Evolutionary conservation across 2,329 filamentous ascomycete genomes (phyloP).

Genomic region (Lecanoromycetidae sp.): DNA sequence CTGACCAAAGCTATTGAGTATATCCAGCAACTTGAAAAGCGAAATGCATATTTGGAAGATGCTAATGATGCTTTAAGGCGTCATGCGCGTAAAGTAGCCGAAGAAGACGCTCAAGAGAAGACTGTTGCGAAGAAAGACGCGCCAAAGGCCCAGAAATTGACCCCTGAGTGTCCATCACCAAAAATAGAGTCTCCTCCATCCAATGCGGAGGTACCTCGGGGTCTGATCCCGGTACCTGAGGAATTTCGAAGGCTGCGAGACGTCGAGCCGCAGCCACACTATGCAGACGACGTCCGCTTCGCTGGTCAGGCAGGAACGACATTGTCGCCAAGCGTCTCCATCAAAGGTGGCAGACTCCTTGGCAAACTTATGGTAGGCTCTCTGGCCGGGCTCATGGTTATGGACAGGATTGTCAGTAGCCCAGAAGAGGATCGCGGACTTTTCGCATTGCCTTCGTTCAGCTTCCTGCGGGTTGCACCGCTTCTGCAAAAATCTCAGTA

Average conservation of each 20-base stretch:
- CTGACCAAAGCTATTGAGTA: slow-evolving; percentile 94
- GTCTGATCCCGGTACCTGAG: slow-evolving; percentile 48
- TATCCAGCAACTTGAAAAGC: slow-evolving; percentile 83
- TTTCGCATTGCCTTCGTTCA: slow-evolving; percentile 22
- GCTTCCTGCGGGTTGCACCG: slow-evolving; percentile 19
- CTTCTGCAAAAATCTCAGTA: slow-evolving; percentile 24
- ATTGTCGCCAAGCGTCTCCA: slow-evolving; percentile 18
- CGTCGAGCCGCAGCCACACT: slow-evolving; percentile 24
- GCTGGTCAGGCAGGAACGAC: slow-evolving; percentile 23
- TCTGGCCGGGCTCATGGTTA: slow-evolving; percentile 79
- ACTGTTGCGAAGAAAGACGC: neutral
- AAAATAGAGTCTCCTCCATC: slow-evolving; percentile 12
- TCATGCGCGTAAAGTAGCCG: neutral
- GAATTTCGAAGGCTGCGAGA: slow-evolving; percentile 32
- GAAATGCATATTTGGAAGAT: slow-evolving; percentile 56
- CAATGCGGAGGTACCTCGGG: slow-evolving; percentile 34
- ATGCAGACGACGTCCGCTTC: slow-evolving; percentile 29
- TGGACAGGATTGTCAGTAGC: slow-evolving; percentile 53
- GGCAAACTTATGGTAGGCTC: slow-evolving; percentile 87
- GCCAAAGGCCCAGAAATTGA: slow-evolving; percentile 16
- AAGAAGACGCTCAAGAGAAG: neutral
- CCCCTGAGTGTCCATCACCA: neutral
- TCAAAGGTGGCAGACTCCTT: slow-evolving; percentile 39
- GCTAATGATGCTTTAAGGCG: slow-evolving; percentile 20
- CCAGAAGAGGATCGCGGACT: slow-evolving; percentile 21